These are phyloP conservation scores for Suaeda aralocaspica DNA, from an alignment of 148 eudicot species.

Conservation along the genomic window DNA sequence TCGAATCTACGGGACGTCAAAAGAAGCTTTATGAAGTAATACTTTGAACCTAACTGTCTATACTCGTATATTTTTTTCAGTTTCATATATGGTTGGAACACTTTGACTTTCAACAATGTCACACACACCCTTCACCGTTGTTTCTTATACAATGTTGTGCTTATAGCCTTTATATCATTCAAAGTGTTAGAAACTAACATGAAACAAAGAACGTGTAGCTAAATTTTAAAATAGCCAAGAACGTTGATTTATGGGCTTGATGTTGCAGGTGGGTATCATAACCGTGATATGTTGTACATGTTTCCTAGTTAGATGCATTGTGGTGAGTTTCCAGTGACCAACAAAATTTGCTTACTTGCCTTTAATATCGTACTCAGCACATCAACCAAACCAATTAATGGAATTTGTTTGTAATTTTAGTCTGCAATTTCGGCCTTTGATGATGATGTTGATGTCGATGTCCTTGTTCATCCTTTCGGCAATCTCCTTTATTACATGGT, in stretches of 20 bases:
- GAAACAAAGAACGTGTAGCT: too few relatives aligned
- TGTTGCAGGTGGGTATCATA: conserved; percentile 57
- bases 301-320: conserved; percentile 51
- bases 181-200: too few relatives aligned
- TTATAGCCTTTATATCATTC: too few relatives aligned
- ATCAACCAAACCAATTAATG: background rate
- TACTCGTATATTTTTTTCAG: background rate
- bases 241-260: conserved; percentile 5
- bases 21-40: conserved; percentile 64
- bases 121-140: too few relatives aligned
- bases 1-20: conserved; percentile 63
- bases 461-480: conserved; percentile 45
- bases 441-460: conserved; percentile 44
- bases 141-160: too few relatives aligned
- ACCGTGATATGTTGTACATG: conserved; percentile 63
- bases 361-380: background rate
- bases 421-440: conserved; percentile 44
- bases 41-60: background rate
- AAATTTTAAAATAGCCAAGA: too few relatives aligned
- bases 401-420: conserved; percentile 21
- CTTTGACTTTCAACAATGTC: too few relatives aligned
- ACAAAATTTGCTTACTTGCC: background rate
- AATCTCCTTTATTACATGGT: conserved; percentile 52
- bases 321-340: conserved; percentile 34
- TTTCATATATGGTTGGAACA: too few relatives aligned